phyloP scores from a whole-genome alignment of 2,329 filamentous ascomycete species.

The Fusarium equiseti region DNA sequence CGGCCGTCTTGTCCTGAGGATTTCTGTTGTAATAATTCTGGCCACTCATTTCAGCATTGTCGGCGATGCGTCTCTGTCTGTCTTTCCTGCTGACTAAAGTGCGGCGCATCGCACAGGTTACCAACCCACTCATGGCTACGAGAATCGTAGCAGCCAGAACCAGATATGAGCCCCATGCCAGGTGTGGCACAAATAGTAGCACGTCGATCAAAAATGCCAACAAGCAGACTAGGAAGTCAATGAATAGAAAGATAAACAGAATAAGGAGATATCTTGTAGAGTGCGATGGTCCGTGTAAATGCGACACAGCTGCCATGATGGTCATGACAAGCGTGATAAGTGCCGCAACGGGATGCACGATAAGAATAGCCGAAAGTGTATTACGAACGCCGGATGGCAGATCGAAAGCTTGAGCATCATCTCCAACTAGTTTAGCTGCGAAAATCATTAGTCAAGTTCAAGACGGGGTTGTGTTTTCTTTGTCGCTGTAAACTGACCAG shows the following conservation, averaged over 20 bases:
- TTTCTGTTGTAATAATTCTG: slow-evolving; percentile 88
- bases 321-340: slow-evolving; percentile 88
- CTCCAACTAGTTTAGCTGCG: slow-evolving; percentile 44
- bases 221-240: slow-evolving; percentile 85
- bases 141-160: slow-evolving; percentile 90
- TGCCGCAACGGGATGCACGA: slow-evolving; percentile 92
- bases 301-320: slow-evolving; percentile 80
- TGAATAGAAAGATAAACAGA: slow-evolving; percentile 86
- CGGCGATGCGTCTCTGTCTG: slow-evolving; percentile 89
- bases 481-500: slow-evolving; percentile 68
- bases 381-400: slow-evolving; percentile 65
- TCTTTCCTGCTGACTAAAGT: slow-evolving; percentile 92
- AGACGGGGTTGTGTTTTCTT: neutral
- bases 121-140: slow-evolving; percentile 82
- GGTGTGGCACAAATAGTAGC: slow-evolving; percentile 91
- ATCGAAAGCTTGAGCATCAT: slow-evolving; percentile 64
- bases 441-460: slow-evolving; percentile 26
- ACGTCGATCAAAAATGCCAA: slow-evolving; percentile 94
- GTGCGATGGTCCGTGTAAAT: slow-evolving; percentile 89
- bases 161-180: slow-evolving; percentile 94
- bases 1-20: slow-evolving; percentile 63
- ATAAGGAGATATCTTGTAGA: slow-evolving; percentile 88
- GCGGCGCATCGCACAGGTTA: slow-evolving; percentile 94
- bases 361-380: slow-evolving; percentile 86
- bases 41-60: slow-evolving; percentile 97